These are phyloP conservation scores for Microcyclospora pomicola DNA, from an alignment of 2,329 filamentous ascomycete species.

Conservation along the genomic window DNA sequence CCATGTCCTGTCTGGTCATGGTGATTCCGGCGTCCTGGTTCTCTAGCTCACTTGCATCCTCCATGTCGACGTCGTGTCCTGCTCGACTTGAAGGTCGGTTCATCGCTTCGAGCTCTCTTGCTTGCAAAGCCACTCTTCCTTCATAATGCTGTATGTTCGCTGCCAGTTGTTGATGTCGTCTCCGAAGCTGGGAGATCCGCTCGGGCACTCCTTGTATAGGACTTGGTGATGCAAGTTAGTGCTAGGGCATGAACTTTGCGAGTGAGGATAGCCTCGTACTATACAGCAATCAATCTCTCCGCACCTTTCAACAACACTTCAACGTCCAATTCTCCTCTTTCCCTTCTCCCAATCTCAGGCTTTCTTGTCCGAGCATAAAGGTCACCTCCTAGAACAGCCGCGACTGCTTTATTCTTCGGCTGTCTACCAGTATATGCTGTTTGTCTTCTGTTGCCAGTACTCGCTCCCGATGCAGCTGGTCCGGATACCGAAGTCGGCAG, in stretches of 20 bases:
- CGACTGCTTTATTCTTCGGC: conserved; percentile 69
- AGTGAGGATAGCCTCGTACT: conserved; percentile 35
- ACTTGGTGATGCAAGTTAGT: conserved; percentile 21
- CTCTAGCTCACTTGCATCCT: conserved; percentile 42
- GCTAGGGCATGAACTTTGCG: no score
- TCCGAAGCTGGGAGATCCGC: conserved; percentile 57
- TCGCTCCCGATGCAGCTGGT: conserved; percentile 5
- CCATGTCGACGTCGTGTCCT: conserved; percentile 29
- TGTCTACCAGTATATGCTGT: conserved; percentile 37
- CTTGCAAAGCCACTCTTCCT: conserved; percentile 61
- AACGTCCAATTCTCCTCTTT: conserved; percentile 66
- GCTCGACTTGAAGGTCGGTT: conserved; percentile 37
- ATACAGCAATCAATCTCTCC: conserved; percentile 80
- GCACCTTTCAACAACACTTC: conserved; percentile 73
- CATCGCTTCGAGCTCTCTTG: conserved; percentile 57
- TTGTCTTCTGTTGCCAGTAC: conserved; percentile 27
- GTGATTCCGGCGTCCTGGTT: conserved; percentile 31
- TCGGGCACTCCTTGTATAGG: conserved; percentile 66
- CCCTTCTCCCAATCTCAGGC: conserved; percentile 30
- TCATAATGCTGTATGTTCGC: conserved; percentile 73
- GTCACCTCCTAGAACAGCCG: conserved; percentile 74
- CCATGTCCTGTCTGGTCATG: conserved; percentile 55
- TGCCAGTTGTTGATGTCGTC: conserved; percentile 55
- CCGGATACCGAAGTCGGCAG: conserved; percentile 6
- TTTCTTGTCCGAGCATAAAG: conserved; percentile 60